Evolutionary conservation across 352 stramenopile species (phyloP), one percentile per base, ranked within the genome.

Genomic region (Phytopythium boreale): DNA sequence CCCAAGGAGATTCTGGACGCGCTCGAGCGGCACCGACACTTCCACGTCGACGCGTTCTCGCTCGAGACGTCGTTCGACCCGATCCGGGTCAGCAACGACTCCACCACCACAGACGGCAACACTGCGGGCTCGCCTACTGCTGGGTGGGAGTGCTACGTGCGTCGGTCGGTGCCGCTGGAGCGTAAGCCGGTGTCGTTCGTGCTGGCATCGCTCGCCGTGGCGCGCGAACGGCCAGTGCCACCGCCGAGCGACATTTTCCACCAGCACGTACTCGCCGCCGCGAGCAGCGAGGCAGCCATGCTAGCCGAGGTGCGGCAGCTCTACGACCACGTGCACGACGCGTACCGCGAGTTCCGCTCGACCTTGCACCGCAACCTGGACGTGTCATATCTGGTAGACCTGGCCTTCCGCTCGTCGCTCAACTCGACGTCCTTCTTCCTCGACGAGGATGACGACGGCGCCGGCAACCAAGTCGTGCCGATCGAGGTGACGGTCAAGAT

Each of bases 101-200:
- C 37, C 17, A 34, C 19, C 29, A 51, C 37, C 17, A 34, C 19
- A 1, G 55, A 58, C 29, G 31, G 52, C 29, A 44, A 27, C 52
- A 58, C 29, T 17, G 15, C 11, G 26, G 46, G 1, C n/a, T 19
- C 56, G 50, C 43, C 53, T 11, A 60, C 60, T 39, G 52, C 62
- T 0, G 75, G 84, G 17, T 89, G 75, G 75, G 75, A 88, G 53
- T 88, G 78, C 52, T 88, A 88, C 69, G 80, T 85, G 31, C 72
- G 79, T 15, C 79, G 77, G 10, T 84, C 82, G 4, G 76, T 89
- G 29, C 82, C 77, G 1, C 50, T 90, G 15, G 82, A 93, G 63
- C 75, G 84, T 0, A 80, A 86, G 39, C 83, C 82, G 15, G 64
- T 91, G 34, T 93, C 84, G 17, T 90, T 89, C 34, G 84, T 90